These are phyloP conservation scores for Akanthomyces dipterigenus DNA, from an alignment of 2,329 filamentous ascomycete species.

Conservation along the genomic window DNA sequence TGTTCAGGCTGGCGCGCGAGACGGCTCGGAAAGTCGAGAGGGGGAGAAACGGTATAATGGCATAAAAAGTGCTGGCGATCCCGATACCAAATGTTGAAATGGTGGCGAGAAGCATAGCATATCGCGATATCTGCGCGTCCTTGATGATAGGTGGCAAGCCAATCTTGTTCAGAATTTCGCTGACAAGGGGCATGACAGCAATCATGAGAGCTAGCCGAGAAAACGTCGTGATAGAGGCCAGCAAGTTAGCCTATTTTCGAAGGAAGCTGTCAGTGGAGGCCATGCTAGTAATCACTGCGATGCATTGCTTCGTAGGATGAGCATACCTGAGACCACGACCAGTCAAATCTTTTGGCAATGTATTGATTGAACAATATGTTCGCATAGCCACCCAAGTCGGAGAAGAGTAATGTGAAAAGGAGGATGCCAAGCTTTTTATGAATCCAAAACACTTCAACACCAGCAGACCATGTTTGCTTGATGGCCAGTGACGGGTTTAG, in stretches of 20 bases:
- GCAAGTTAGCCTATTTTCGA: neutral
- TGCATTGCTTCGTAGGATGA: neutral
- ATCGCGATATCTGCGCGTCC: neutral
- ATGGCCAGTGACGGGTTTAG: neutral
- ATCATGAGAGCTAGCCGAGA: neutral
- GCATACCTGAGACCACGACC: constrained; percentile 3
- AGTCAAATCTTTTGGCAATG: neutral
- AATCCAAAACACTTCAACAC: neutral
- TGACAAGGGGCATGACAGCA: neutral
- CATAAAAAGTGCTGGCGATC: neutral
- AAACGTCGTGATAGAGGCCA: neutral
- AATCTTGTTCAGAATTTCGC: neutral
- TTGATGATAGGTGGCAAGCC: neutral
- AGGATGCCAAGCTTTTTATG: neutral
- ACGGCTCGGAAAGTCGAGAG: neutral
- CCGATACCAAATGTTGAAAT: neutral
- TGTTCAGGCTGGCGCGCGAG: neutral
- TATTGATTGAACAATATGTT: constrained; percentile 3
- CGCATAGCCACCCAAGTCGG: neutral
- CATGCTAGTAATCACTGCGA: neutral
- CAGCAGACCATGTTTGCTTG: neutral
- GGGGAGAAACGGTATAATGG: neutral
- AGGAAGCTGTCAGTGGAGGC: neutral
- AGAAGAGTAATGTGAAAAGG: neutral
- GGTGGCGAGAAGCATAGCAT: neutral